These are phyloP conservation scores for Lumnitzera racemosa DNA, from an alignment of 345 rosid genomes.

Conservation along the genomic window DNA sequence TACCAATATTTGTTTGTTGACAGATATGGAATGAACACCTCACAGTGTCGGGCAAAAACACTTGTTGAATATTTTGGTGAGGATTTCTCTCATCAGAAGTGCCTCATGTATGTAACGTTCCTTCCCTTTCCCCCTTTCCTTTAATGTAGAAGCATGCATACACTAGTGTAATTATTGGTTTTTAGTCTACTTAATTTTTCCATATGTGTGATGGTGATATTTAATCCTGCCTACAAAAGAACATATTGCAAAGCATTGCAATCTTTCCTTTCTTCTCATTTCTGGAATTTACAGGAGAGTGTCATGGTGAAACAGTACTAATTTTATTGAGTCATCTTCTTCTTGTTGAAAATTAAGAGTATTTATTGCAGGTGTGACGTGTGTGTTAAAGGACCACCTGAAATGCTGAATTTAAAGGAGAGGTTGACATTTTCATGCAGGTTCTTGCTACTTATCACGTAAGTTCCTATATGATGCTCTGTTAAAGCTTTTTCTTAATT, in stretches of 20 bases:
- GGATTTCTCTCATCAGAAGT: slow-evolving; percentile 47
- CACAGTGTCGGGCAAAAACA: slow-evolving; percentile 65
- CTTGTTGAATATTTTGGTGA: slow-evolving; percentile 85
- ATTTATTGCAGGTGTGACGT: slow-evolving; percentile 61
- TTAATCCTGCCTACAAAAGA: too few species aligned
- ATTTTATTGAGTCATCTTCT: neutral
- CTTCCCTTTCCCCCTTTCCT: neutral
- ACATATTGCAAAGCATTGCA: too few species aligned
- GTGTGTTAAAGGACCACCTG: slow-evolving; percentile 68
- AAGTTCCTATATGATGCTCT: slow-evolving; percentile 11
- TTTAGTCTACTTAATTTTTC: neutral
- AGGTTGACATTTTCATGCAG: slow-evolving; percentile 61
- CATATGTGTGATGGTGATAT: too few species aligned
- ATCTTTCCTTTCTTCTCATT: too few species aligned
- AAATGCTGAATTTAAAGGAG: slow-evolving; percentile 54
- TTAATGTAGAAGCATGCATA: neutral
- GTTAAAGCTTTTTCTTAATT: neutral
- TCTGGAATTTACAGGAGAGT: too few species aligned
- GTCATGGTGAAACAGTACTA: too few species aligned
- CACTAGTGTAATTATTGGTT: neutral
- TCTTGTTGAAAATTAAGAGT: neutral
- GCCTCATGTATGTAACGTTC: slow-evolving; percentile 46
- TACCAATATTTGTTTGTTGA: slow-evolving; percentile 7
- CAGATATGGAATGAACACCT: slow-evolving; percentile 91
- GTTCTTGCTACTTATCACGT: slow-evolving; percentile 48